Base-by-base conservation (phyloP, 768 basidiomycete species). In the Boletellus sp. region DNA sequence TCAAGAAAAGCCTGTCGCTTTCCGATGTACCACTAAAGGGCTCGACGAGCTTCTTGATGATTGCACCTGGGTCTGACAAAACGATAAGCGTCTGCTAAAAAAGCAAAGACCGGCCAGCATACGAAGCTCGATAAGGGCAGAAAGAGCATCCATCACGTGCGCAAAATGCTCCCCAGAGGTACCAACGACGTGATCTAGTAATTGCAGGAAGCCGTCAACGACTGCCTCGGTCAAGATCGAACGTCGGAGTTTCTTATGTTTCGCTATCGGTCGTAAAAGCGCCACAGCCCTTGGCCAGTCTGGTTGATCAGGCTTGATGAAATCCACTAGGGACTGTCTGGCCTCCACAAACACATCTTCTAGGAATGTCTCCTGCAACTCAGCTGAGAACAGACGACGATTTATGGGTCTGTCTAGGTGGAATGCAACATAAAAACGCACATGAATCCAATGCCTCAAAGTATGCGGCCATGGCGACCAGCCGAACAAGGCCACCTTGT, bases 221-320 rank as follows among this genome's bases (percentile, higher is more conserved):
- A 58, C 57, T 1, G 26, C 48, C 1, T 46, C 33, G n/a, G 35
- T 44, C 45, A 56, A 20, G 22, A 58, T 41, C 9, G 38, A 41
- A 11, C 24, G 20, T n/a, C 57, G 57, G 5, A 58, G 51, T 9
- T 8, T 28, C 32, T 56, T 48, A 28, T 58, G 57, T 24, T 52
- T 50, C 35, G 48, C 51, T 12, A 58, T 24, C 8, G 57, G 57
- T 24, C 50, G 53, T 16, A 58, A 45, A 41, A 58, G 57, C 4
- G 57, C 54, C 13, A 56, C 38, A 20, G 48, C 57, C 49, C 57
- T 52, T n/a, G 50, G 47, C 45, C 57, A 58, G 32, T 54, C 53
- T 0, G 53, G 46, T 20, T 51, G 44, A 31, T 56, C 50, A 11
- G 44, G 51, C 16, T 43, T 50, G 2, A 50, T 47, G 1, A 24